Conservation (phyloP, 169 alveolate genomes). For the Cryptosporidium baileyi region DNA sequence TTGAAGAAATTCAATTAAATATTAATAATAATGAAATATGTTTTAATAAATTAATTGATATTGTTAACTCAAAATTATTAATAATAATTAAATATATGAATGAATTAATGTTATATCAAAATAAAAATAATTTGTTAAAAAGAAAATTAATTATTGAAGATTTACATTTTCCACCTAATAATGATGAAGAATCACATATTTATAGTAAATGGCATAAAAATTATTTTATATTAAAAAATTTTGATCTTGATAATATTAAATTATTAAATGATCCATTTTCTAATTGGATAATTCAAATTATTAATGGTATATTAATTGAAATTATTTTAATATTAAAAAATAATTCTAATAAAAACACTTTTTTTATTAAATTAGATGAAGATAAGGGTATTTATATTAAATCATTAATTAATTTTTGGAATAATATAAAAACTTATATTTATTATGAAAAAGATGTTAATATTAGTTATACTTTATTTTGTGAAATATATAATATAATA, state of each 20-base stretch:
- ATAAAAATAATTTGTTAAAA: neutral
- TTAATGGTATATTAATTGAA: constrained; percentile 46
- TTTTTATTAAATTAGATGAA: neutral
- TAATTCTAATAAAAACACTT: neutral
- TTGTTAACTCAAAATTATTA: neutral
- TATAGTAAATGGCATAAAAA: constrained; percentile 12
- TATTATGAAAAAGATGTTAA: constrained; percentile 11
- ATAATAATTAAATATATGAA: neutral
- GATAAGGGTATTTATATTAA: neutral
- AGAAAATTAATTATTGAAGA: constrained; percentile 1
- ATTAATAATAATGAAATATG: neutral
- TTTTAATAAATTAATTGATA: neutral
- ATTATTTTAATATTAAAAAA: neutral
- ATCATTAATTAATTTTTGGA: constrained; percentile 21
- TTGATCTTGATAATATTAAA: constrained; percentile 25
- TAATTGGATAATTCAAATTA: constrained; percentile 26
- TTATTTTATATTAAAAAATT: neutral
- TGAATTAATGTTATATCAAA: neutral
- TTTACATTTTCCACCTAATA: constrained; percentile 9
- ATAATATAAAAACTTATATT: neutral
- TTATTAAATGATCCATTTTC: constrained; percentile 3
- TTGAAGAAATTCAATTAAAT: neutral
- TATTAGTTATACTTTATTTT: constrained; percentile 17
- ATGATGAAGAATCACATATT: neutral
- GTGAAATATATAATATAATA: constrained; percentile 29